A percentile compares a stretch with the other conserved stretches of the same genome.
phyloP scores from a whole-genome alignment of 2,329 filamentous ascomycete genomes.

The Thielaviopsis punctulata region DNA sequence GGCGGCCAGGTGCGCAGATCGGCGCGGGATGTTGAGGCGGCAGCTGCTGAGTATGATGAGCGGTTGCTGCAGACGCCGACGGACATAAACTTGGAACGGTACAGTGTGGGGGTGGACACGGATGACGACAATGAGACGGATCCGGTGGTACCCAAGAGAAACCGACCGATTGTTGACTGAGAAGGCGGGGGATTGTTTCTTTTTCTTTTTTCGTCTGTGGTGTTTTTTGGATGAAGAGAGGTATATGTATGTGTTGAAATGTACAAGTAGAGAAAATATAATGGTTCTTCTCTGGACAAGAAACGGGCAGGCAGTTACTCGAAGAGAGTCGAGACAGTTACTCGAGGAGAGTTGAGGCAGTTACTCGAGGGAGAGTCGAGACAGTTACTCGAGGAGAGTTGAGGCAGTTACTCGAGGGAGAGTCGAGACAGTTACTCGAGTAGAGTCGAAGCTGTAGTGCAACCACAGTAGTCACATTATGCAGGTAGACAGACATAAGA shows the following conservation, averaged over 20 bases:
- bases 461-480: background rate
- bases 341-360: too few relatives aligned
- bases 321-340: too few relatives aligned
- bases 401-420: too few relatives aligned
- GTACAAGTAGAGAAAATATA: too few relatives aligned
- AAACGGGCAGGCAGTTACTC: too few relatives aligned
- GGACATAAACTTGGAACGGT: conserved; percentile 27
- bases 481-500: background rate
- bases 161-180: background rate
- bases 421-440: too few relatives aligned
- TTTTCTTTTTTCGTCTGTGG: background rate
- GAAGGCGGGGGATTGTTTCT: background rate
- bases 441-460: too few relatives aligned
- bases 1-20: conserved; percentile 15
- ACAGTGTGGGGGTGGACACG: conserved; percentile 37
- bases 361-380: too few relatives aligned
- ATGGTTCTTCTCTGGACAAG: too few relatives aligned
- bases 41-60: conserved; percentile 46
- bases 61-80: conserved; percentile 34
- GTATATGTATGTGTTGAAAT: background rate
- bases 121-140: conserved; percentile 26
- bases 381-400: too few relatives aligned
- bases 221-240: background rate
- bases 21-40: conserved; percentile 39
- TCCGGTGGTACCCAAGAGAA: conserved; percentile 15